Base-by-base conservation (phyloP, 139 green algal genomes). In the Zygnema cylindricum region DNA sequence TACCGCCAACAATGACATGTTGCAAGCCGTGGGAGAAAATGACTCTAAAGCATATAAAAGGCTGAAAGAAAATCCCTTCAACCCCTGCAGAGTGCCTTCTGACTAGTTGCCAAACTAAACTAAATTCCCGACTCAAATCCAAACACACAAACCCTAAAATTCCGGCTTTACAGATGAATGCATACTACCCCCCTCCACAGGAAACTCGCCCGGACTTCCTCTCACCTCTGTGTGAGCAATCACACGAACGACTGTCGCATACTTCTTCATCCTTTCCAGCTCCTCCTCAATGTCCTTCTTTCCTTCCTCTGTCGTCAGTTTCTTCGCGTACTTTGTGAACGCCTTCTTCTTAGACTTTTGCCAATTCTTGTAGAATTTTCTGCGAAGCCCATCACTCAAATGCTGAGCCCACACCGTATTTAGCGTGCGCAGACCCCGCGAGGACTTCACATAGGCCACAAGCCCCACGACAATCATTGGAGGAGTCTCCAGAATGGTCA, bases 311-410 rank as follows among this genome's bases (percentile, higher is more conserved):
- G 98, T 96, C 32, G 92, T 86, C 93, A 98, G 98, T 94, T 98
- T 98, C 94, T 98, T 98, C 40, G 94, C 94, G 90, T 99, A 99
- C 93, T 98, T 98, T 93, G 93, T 96, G 95, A 99, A 99, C 25
- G 97, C 97, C 94, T 98, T 99, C 94, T 98, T 98, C 98, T 99
- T 99, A 92, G 94, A 93, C 95, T 98, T 98, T 95, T 95, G 97
- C 94, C 95, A 99, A 96, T 98, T 99, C 96, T 98, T 99, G 95
- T 97, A 97, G 94, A 96, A 97, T 85, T 92, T 93, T 89, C 97
- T 94, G 93, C 96, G 97, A 49, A 98, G 93, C 91, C 98, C 95
- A 39, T 99, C 96, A 92, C 88, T 95, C 76, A 99, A 94, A 93
- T 99, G 98, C 95, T 99, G 94, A 2, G 98, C 97, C 95, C 96